phyloP scores from a whole-genome alignment of 2,329 filamentous ascomycete genomes.

The Aspergillus sp. region DNA sequence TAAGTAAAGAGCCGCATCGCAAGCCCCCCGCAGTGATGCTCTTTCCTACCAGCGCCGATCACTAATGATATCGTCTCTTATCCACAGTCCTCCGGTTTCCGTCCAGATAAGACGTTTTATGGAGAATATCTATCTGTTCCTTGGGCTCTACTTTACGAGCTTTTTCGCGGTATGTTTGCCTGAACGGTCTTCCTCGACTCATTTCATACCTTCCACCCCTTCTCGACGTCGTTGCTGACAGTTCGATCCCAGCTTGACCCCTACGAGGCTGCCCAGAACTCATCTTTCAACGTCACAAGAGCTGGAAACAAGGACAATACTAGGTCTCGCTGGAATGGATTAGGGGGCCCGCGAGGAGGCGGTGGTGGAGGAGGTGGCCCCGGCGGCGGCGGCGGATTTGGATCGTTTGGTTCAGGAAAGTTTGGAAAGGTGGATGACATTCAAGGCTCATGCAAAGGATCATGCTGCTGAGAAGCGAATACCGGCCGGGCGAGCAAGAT shows the following conservation, averaged over 20 bases:
- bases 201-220: not conserved
- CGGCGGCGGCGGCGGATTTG: conserved; percentile 27
- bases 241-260: conserved; percentile 41
- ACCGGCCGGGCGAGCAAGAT: not conserved
- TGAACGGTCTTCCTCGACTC: not conserved
- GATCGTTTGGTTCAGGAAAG: conserved; percentile 34
- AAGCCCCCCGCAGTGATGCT: not conserved
- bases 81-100: conserved; percentile 44
- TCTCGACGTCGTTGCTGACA: conserved; percentile 13
- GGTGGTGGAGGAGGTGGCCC: conserved; percentile 27
- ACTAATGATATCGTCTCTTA: conserved; percentile 2
- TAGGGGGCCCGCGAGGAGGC: conserved; percentile 19
- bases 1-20: conserved; percentile 16
- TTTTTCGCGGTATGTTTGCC: conserved; percentile 45
- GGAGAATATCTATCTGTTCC: conserved; percentile 46
- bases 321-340: conserved; percentile 26
- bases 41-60: conserved; percentile 1
- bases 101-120: conserved; percentile 44
- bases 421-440: conserved; percentile 50
- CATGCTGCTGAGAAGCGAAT: conserved; percentile 28
- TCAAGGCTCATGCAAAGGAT: conserved; percentile 47
- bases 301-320: conserved; percentile 24
- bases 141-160: conserved; percentile 51
- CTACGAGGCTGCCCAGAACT: conserved; percentile 46
- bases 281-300: conserved; percentile 45